These are phyloP conservation scores for Lactarius evosmus DNA, from an alignment of 768 basidiomycete species.

Conservation along the genomic window DNA sequence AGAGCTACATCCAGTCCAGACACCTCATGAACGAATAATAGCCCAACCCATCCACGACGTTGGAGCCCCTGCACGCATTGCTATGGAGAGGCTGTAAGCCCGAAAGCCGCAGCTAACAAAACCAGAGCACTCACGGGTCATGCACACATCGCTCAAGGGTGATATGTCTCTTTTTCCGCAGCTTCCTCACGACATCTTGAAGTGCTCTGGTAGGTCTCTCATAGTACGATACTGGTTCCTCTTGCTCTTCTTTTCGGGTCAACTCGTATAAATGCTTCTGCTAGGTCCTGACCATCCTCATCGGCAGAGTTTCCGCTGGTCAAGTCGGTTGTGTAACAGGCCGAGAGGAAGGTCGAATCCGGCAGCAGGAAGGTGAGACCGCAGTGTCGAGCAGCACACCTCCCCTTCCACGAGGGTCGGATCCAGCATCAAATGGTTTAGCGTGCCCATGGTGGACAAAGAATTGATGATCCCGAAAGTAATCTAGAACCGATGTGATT, in stretches of 20 bases:
- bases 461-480: background rate
- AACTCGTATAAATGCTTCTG: background rate
- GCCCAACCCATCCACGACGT: too few relatives aligned
- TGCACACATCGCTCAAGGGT: background rate
- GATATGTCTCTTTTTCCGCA: background rate
- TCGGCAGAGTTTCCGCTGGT: background rate
- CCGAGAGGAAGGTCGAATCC: background rate
- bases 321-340: background rate
- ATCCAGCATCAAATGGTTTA: conserved; percentile 3
- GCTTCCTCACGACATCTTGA: background rate
- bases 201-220: background rate
- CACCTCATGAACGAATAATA: too few relatives aligned
- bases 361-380: background rate
- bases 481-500: background rate
- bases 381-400: background rate
- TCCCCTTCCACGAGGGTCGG: background rate
- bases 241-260: background rate
- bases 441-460: background rate
- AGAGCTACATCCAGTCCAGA: too few relatives aligned
- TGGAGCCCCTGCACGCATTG: too few relatives aligned
- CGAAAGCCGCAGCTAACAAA: background rate
- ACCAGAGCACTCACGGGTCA: background rate
- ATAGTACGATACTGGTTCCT: background rate
- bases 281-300: background rate
- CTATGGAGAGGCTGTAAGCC: background rate